Evolutionary conservation across 805 yeast genomes (phyloP).

Genomic region (Scheffersomyces coipomensis): DNA sequence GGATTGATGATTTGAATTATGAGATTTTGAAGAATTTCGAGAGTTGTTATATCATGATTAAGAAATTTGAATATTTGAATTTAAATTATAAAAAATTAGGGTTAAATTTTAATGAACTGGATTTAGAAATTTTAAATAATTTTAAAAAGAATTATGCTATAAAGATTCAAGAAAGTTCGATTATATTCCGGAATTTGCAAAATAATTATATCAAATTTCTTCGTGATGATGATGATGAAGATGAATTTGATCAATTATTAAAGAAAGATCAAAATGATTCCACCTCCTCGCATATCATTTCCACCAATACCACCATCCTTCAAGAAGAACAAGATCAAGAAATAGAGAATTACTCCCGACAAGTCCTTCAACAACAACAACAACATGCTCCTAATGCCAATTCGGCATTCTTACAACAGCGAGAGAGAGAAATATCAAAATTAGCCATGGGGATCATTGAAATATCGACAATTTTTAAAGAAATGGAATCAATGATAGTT

Average conservation of each 20-base stretch:
- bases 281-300: conserved; percentile 1
- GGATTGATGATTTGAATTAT: conserved; percentile 76
- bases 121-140: conserved; percentile 69
- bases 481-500: conserved; percentile 85
- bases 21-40: conserved; percentile 76
- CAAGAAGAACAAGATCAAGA: conserved; percentile 21
- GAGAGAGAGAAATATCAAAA: conserved; percentile 87
- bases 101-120: conserved; percentile 42
- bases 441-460: conserved; percentile 94
- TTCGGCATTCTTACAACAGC: conserved; percentile 48
- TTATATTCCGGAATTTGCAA: conserved; percentile 81
- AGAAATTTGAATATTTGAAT: conserved; percentile 51
- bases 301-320: conserved; percentile 15
- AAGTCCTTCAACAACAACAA: conserved; percentile 25
- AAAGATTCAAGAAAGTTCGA: conserved; percentile 74
- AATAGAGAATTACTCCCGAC: conserved; percentile 39
- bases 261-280: conserved; percentile 1
- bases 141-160: conserved; percentile 83
- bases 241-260: conserved; percentile 7
- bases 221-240: conserved; percentile 70
- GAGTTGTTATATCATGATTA: conserved; percentile 71
- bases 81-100: conserved; percentile 41
- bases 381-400: conserved; percentile 20
- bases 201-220: conserved; percentile 83
- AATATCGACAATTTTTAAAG: conserved; percentile 88